Evolutionary conservation across 1,139 yeast species (phyloP).

Genomic region (Candida frijolesensis): DNA sequence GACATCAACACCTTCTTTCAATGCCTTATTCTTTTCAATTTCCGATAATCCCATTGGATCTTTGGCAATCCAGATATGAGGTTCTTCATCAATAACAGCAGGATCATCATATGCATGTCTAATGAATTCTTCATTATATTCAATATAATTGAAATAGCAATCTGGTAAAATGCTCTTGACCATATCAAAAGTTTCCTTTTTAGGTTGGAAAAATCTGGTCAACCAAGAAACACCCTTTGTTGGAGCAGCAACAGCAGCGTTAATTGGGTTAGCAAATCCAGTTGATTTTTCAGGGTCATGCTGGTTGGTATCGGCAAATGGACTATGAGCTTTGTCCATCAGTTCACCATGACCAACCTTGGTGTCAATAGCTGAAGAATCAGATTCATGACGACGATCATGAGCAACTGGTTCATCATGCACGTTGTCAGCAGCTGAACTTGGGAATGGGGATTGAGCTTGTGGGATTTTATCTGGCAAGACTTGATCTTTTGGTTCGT

Average conservation of each 20-base stretch:
- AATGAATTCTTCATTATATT: conserved; percentile 44
- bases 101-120: conserved; percentile 68
- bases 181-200: conserved; percentile 40
- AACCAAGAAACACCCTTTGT: conserved; percentile 31
- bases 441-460: conserved; percentile 9
- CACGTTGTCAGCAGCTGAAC: conserved; percentile 8
- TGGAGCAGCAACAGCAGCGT: conserved; percentile 18
- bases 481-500: conserved; percentile 28
- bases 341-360: conserved; percentile 21
- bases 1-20: conserved; percentile 56
- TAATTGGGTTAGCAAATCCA: conserved; percentile 16
- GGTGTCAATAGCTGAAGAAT: conserved; percentile 16
- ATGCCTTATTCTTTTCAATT: conserved; percentile 59
- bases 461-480: conserved; percentile 20
- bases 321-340: conserved; percentile 20
- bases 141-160: conserved; percentile 43
- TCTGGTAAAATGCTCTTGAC: conserved; percentile 43
- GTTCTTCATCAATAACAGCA: conserved; percentile 59
- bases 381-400: conserved; percentile 10
- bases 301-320: conserved; percentile 14
- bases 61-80: conserved; percentile 68
- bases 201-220: conserved; percentile 44
- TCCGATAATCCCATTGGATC: conserved; percentile 72
- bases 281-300: conserved; percentile 16
- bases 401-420: background rate